A percentile compares a stretch with the other conserved stretches of the same genome.
Conservation (phyloP, 2,329 filamentous ascomycete genomes). For the Cordyceps farinosa region DNA sequence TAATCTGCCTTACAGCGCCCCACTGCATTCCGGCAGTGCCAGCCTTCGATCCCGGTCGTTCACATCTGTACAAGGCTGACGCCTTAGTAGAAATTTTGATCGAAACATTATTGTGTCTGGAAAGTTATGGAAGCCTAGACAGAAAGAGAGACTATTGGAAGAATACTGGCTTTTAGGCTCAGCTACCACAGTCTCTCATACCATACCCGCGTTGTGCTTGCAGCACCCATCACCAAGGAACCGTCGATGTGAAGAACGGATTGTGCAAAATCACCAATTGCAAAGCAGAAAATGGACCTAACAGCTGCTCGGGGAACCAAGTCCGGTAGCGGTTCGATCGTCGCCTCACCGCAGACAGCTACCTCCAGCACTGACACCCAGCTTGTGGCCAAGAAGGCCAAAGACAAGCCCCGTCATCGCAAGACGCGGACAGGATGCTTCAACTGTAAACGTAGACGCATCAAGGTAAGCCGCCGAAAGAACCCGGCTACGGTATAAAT, state of each 20-base stretch:
- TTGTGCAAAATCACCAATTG: neutral
- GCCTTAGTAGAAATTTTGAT: neutral
- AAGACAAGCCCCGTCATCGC: constrained; percentile 11
- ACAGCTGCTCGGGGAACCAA: neutral
- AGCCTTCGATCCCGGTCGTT: neutral
- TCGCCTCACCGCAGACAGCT: neutral
- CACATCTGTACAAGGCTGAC: neutral
- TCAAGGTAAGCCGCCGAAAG: neutral
- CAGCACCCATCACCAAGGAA: neutral
- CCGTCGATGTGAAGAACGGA: neutral
- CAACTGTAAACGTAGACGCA: constrained; percentile 7
- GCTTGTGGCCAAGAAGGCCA: neutral
- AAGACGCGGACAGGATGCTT: constrained; percentile 13
- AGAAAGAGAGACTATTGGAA: neutral
- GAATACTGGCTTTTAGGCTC: neutral
- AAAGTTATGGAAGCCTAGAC: neutral
- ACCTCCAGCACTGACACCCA: neutral
- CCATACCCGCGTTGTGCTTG: neutral
- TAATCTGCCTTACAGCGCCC: constrained; percentile 8
- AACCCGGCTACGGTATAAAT: too few relatives aligned
- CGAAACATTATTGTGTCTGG: neutral
- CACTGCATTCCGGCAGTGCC: neutral
- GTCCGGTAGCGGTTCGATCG: neutral
- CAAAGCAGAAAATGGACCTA: neutral
- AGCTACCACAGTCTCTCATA: neutral